These are phyloP conservation scores for Bocquillonia castaneifolia DNA, from an alignment of 441 rosid genomes.

Conservation along the genomic window DNA sequence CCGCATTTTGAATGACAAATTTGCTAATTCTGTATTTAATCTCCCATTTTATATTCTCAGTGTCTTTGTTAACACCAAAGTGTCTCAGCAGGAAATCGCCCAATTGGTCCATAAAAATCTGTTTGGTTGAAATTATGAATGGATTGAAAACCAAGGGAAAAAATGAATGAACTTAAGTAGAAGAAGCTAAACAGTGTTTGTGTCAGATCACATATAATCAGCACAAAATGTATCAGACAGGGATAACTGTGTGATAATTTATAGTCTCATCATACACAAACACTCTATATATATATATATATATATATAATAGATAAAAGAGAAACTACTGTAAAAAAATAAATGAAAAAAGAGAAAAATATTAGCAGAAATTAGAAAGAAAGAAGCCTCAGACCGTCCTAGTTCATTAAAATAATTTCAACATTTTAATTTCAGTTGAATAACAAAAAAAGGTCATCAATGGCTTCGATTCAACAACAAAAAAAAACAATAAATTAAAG, in stretches of 20 bases:
- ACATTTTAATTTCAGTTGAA: constrained; percentile 2
- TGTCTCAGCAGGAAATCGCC: too few species aligned
- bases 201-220: constrained; percentile 39
- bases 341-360: background rate
- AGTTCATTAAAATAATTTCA: constrained; percentile 31
- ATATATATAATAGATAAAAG: background rate
- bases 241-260: constrained; percentile 48
- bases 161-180: too few species aligned
- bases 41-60: too few species aligned
- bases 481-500: background rate
- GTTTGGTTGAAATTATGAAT: too few species aligned
- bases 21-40: too few species aligned
- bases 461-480: background rate
- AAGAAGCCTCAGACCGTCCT: constrained; percentile 64
- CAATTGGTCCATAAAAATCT: too few species aligned
- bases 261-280: constrained; percentile 39
- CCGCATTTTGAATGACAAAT: too few species aligned
- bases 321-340: background rate
- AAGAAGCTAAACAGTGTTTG: constrained; percentile 6
- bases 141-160: too few species aligned
- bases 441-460: constrained; percentile 7
- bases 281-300: background rate
- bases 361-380: too few species aligned
- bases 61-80: too few species aligned
- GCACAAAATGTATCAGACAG: constrained; percentile 42